phyloP scores from a whole-genome alignment of 495 filamentous ascomycete species.

The Tuber indicum region DNA sequence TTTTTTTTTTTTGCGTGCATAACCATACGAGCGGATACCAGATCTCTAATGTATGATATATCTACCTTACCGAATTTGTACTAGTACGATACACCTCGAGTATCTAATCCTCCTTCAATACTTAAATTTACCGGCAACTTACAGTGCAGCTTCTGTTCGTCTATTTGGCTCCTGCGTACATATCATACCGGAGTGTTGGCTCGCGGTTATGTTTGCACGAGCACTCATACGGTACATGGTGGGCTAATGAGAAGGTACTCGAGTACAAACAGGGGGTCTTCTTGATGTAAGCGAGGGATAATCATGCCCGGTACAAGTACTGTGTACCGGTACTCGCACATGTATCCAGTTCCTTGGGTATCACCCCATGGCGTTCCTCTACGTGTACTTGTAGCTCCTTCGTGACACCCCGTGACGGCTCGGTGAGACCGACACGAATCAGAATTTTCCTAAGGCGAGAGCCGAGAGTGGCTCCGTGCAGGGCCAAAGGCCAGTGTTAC shows the following conservation, averaged over 20 bases:
- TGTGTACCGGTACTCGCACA: no score
- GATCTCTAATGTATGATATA: neutral
- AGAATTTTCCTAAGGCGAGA: neutral
- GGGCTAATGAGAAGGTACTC: neutral
- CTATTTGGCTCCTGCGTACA: neutral
- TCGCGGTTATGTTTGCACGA: neutral
- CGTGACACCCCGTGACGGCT: slow-evolving; percentile 32
- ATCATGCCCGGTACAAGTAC: no score
- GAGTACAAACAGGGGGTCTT: neutral
- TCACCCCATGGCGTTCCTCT: slow-evolving; percentile 24
- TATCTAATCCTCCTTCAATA: neutral
- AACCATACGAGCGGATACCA: neutral
- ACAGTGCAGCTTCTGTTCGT: neutral
- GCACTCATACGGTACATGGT: neutral
- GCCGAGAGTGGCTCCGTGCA: slow-evolving; percentile 1
- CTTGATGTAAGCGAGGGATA: neutral
- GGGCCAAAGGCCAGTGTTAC: neutral
- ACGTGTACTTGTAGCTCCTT: slow-evolving; percentile 11
- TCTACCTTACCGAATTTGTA: neutral
- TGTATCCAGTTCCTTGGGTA: neutral
- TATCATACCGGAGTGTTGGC: neutral
- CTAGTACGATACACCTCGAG: neutral
- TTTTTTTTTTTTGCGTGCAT: slow-evolving; percentile 5
- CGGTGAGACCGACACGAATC: slow-evolving; percentile 19
- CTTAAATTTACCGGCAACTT: neutral